phyloP scores from a whole-genome alignment of 1,284 basidiomycete species.

The Rhodotorula sp. region DNA sequence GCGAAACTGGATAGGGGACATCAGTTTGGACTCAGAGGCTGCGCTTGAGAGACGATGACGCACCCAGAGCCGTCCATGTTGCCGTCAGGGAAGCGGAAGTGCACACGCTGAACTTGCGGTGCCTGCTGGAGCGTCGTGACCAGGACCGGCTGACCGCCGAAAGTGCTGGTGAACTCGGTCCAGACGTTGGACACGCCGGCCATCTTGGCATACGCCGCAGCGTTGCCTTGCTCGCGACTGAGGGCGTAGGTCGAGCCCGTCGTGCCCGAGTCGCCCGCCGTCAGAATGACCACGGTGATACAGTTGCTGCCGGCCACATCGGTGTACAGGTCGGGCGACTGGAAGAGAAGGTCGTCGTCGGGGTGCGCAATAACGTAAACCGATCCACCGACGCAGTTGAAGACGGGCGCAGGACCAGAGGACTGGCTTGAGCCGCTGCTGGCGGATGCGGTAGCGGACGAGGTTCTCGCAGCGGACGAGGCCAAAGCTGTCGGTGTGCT shows the following conservation, averaged over 20 bases:
- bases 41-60: neutral
- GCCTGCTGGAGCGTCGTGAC: constrained; percentile 36
- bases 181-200: constrained; percentile 34
- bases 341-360: constrained; percentile 43
- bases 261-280: constrained; percentile 41
- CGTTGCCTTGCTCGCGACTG: constrained; percentile 40
- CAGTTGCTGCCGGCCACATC: constrained; percentile 20
- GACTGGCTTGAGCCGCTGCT: neutral
- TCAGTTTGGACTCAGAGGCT: neutral
- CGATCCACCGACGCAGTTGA: constrained; percentile 27
- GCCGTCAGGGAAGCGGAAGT: constrained; percentile 43
- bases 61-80: constrained; percentile 21
- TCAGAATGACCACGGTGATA: constrained; percentile 35
- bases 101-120: constrained; percentile 38
- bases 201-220: constrained; percentile 41
- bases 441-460: neutral
- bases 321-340: constrained; percentile 27
- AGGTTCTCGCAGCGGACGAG: neutral
- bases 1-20: constrained; percentile 11
- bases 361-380: constrained; percentile 38
- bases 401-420: constrained; percentile 12
- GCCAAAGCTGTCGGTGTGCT: neutral
- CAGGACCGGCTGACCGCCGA: constrained; percentile 38
- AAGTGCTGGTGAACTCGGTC: constrained; percentile 19
- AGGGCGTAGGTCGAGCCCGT: constrained; percentile 26